Evolutionary conservation across 176 grass and related monocot species (phyloP).

Genomic region (Paspalum vaginatum): DNA sequence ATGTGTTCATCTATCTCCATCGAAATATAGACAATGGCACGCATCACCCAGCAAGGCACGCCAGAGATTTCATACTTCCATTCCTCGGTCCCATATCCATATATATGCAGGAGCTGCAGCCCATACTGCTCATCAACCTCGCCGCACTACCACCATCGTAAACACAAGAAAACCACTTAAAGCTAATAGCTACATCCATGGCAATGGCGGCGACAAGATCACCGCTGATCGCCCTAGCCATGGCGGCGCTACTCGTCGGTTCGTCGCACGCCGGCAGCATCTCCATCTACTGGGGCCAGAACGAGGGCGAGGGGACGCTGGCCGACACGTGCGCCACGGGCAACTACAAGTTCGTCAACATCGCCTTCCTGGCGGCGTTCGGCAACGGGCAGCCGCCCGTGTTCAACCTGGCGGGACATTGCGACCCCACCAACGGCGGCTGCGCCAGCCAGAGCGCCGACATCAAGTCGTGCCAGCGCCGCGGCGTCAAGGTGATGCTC

Average conservation of each 20-base stretch:
- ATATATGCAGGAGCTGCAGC: background rate
- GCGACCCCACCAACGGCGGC: conserved; percentile 49
- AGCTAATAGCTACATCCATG: background rate
- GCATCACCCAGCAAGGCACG: no score
- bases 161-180: background rate
- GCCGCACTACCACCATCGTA: no score
- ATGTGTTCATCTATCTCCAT: background rate
- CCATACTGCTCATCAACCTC: background rate
- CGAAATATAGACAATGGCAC: background rate
- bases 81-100: background rate
- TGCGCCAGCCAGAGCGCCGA: conserved; percentile 46
- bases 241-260: background rate
- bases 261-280: conserved; percentile 29
- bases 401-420: conserved; percentile 63
- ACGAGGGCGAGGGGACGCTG: conserved; percentile 39
- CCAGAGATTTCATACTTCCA: background rate
- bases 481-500: conserved; percentile 63
- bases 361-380: conserved; percentile 53
- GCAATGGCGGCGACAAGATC: conserved; percentile 21
- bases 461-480: conserved; percentile 51
- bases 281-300: conserved; percentile 59
- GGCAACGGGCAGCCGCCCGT: conserved; percentile 50
- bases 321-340: conserved; percentile 32
- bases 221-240: background rate
- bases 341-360: conserved; percentile 53